Conservation (phyloP, 2,329 filamentous ascomycete genomes). For the Stagonosporopsis tanaceti region DNA sequence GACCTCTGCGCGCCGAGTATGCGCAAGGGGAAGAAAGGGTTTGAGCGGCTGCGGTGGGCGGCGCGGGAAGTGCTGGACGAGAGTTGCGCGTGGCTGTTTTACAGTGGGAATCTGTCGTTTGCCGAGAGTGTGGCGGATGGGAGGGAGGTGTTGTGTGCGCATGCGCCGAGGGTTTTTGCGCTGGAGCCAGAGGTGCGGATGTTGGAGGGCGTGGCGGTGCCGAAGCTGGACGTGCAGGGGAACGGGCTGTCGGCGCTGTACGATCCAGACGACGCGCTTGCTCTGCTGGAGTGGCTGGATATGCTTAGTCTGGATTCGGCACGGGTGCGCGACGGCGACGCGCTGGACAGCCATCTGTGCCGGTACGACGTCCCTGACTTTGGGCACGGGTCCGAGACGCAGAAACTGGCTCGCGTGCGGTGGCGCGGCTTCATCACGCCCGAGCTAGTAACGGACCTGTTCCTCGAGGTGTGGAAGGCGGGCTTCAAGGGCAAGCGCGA, state of each 20-base stretch:
- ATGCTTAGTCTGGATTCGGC: conserved; percentile 72
- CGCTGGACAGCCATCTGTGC: conserved; percentile 73
- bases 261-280: conserved; percentile 69
- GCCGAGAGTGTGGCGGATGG: conserved; percentile 35
- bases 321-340: conserved; percentile 65
- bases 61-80: conserved; percentile 77
- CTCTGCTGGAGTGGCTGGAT: conserved; percentile 78
- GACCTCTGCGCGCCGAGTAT: conserved; percentile 79
- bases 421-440: conserved; percentile 56
- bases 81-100: conserved; percentile 80
- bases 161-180: conserved; percentile 42
- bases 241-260: conserved; percentile 46
- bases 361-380: conserved; percentile 68
- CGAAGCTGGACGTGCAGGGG: conserved; percentile 30
- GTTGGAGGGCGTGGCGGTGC: conserved; percentile 39
- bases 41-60: conserved; percentile 79
- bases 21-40: conserved; percentile 83
- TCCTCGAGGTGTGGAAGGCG: conserved; percentile 32
- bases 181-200: conserved; percentile 34
- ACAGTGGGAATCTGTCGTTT: conserved; percentile 59
- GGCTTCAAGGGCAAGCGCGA: conserved; percentile 27
- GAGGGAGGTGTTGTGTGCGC: conserved; percentile 36
- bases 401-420: conserved; percentile 47
- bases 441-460: conserved; percentile 42
- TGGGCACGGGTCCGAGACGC: conserved; percentile 17